A percentile compares a stretch with the other conserved stretches of the same genome.
These are phyloP conservation scores for Didymella exigua DNA, from an alignment of 2,329 filamentous ascomycete species.

Conservation along the genomic window DNA sequence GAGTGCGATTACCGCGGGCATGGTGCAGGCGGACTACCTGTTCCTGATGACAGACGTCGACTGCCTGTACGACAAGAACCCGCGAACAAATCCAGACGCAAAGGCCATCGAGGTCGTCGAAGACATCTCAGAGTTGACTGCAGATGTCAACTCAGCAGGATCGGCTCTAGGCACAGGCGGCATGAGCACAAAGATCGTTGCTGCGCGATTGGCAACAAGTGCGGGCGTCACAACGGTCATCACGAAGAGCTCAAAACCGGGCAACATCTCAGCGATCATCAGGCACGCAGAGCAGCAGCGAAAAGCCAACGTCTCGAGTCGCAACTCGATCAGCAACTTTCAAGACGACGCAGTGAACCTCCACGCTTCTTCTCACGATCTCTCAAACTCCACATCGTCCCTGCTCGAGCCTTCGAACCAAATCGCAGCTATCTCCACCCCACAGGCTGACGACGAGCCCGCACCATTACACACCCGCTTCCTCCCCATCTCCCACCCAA, in stretches of 20 bases:
- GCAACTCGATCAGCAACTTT: conserved; percentile 40
- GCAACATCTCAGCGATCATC: conserved; percentile 88
- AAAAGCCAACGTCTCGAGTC: conserved; percentile 39
- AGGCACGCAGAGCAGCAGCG: conserved; percentile 73
- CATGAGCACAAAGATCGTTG: conserved; percentile 97
- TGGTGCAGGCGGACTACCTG: conserved; percentile 95
- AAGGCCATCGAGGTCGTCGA: conserved; percentile 90
- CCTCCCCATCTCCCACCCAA: conserved; percentile 80
- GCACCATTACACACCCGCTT: conserved; percentile 87
- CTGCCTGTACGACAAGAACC: conserved; percentile 96
- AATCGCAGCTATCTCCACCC: conserved; percentile 23
- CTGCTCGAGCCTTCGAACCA: conserved; percentile 39
- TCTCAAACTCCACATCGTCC: conserved; percentile 31
- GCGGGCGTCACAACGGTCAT: conserved; percentile 96
- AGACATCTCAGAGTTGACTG: conserved; percentile 80
- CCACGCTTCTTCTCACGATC: conserved; percentile 27
- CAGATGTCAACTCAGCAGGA: conserved; percentile 89
- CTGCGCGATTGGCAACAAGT: conserved; percentile 87
- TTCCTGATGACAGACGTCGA: conserved; percentile 99
- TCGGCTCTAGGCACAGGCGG: conserved; percentile 91
- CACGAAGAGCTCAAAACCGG: conserved; percentile 89
- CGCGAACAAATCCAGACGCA: conserved; percentile 81
- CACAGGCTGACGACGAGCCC: conserved; percentile 29
- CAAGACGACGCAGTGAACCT: conserved; percentile 35
- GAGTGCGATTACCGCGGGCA: conserved; percentile 93